Evolutionary conservation across 192 early-diverging fungal genomes (phyloP).

Genomic region (Lunasporangiospora selenospora): DNA sequence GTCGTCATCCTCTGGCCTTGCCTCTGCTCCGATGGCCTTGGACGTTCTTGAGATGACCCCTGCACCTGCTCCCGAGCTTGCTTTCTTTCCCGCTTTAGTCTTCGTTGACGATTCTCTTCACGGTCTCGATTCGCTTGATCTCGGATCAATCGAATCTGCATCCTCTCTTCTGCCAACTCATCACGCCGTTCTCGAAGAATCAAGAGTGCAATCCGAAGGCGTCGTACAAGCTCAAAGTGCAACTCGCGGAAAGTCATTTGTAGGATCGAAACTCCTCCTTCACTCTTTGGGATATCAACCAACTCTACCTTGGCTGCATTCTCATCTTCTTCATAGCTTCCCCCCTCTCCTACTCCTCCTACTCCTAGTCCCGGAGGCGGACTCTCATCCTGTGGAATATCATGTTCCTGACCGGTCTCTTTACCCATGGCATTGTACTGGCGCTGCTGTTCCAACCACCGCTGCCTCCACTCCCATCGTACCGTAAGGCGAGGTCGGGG

Average conservation of each 20-base stretch:
- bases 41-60: too few relatives aligned
- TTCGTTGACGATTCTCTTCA: slow-evolving; percentile 9
- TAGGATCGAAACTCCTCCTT: background rate
- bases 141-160: background rate
- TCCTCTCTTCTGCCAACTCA: slow-evolving; percentile 4
- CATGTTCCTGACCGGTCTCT: too few relatives aligned
- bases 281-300: slow-evolving; percentile 1
- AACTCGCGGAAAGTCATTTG: slow-evolving; percentile 23
- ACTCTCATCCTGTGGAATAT: too few relatives aligned
- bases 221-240: slow-evolving; percentile 25
- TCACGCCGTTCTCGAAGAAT: slow-evolving; percentile 14
- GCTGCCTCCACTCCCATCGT: background rate
- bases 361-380: too few relatives aligned
- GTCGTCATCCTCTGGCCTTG: too few relatives aligned
- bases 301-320: slow-evolving; percentile 7
- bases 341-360: too few relatives aligned
- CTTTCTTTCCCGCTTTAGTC: slow-evolving; percentile 1
- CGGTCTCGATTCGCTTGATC: slow-evolving; percentile 20
- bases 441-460: background rate
- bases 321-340: too few relatives aligned
- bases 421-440: too few relatives aligned
- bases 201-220: slow-evolving; percentile 6
- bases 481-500: slow-evolving; percentile 7
- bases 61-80: background rate
- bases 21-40: too few relatives aligned